A percentile compares a stretch with the other conserved stretches of the same genome.
These are phyloP conservation scores for Parathielavia hyrcaniae DNA, from an alignment of 495 filamentous ascomycete genomes.

Conservation along the genomic window DNA sequence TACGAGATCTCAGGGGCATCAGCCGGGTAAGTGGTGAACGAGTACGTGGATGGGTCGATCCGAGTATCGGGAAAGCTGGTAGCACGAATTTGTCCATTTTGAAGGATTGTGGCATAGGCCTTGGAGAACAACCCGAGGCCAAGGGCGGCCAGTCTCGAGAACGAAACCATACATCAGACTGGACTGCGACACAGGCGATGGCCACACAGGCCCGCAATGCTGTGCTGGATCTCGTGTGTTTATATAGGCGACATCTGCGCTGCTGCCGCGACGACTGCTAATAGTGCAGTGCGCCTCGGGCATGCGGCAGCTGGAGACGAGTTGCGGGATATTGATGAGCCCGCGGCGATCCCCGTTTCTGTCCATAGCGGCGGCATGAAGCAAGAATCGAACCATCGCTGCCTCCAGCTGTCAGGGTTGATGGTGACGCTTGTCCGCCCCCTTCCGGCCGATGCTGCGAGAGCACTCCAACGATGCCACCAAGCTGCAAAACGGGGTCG, in stretches of 20 bases:
- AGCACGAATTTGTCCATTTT: constrained; percentile 54
- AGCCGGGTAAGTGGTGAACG: constrained; percentile 47
- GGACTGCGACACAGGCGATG: not conserved
- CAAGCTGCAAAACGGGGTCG: not conserved
- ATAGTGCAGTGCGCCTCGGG: not conserved
- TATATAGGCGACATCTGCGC: not conserved
- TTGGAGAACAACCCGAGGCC: constrained; percentile 23
- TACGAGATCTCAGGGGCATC: constrained; percentile 58
- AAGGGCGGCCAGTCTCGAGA: constrained; percentile 25
- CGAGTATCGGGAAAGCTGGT: constrained; percentile 45
- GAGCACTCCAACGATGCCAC: no score
- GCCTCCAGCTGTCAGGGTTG: not conserved
- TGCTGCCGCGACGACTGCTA: not conserved
- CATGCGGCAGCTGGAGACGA: not conserved
- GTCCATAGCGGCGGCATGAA: not conserved
- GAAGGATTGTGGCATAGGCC: constrained; percentile 47
- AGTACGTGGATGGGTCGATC: constrained; percentile 35
- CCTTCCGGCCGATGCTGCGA: not conserved
- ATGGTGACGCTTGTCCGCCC: no score
- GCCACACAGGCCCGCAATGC: not conserved
- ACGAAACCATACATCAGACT: constrained; percentile 17
- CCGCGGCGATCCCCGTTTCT: not conserved
- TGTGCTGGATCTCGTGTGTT: not conserved
- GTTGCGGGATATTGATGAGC: constrained; percentile 2
- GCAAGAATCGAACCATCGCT: not conserved